Base-by-base conservation (phyloP, 257 asterid genomes). In the Primulina huaijiensis region DNA sequence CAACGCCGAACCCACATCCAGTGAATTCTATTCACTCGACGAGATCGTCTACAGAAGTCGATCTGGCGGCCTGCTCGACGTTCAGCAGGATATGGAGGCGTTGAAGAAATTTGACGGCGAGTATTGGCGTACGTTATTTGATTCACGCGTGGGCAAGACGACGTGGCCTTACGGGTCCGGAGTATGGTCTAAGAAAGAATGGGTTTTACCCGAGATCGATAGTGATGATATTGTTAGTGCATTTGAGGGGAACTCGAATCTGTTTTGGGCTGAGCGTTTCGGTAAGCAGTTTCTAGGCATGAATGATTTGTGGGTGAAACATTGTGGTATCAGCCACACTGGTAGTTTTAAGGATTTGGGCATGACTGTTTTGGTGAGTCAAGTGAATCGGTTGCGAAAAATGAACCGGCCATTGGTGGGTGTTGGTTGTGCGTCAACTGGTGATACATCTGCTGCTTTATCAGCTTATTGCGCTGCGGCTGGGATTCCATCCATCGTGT, bases 131-230 rank as follows among this genome's bases (percentile, higher is more conserved):
- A 17, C 77, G 43, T 74, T 89, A 1, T 89, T 89, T 75, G 95
- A 89, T 55, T 89, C 96, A 6, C 95, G 96, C 64, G 88, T 87
- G 17, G 96, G 96, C 6, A 89, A 87, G 78, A 89, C 96, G 23
- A 87, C 87, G 7, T 89, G 96, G 96, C 95, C 96, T 1, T 89
- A 89, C 35, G 96, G 96, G 1, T 87, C 95, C 0, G 96, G 96
- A 8, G 96, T 34, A 0, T 89, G 96, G 96, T 89, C 96, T 17
- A 89, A 89, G 75, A 89, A 89, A 52, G 96, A 89, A 75, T 87
- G 96, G 96, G 94, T 89, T 16, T 52, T 89, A 25, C 96, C 94
- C n/a, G 95, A 83, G 73, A 89, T 89, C 7, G 85, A 85, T 46
- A 33, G 94, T 38, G 96, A 87, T 9, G 96, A 89, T 8, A 87